Evolutionary conservation across 768 basidiomycete genomes (phyloP).

Genomic region (Mycena metata): DNA sequence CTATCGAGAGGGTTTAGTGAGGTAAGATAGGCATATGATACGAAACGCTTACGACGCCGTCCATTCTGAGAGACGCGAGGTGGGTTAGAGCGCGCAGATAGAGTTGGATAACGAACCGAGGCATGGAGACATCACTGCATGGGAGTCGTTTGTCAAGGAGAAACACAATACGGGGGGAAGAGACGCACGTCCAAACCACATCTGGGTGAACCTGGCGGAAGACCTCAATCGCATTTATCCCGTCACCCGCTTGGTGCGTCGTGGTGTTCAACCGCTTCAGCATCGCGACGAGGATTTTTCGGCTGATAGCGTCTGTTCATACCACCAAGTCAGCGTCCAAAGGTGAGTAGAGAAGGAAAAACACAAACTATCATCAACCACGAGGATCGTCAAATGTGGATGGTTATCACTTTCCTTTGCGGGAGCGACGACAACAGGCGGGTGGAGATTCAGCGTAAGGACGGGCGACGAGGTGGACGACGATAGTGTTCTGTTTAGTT

Average conservation of each 20-base stretch:
- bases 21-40: neutral
- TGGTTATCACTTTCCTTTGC: neutral
- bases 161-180: neutral
- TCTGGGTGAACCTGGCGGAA: conserved; percentile 27
- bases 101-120: conserved; percentile 20
- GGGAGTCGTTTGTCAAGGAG: neutral
- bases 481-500: too few relatives aligned
- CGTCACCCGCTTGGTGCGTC: conserved; percentile 30
- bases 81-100: too few relatives aligned
- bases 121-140: conserved; percentile 32
- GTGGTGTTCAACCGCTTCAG: conserved; percentile 24
- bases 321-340: neutral
- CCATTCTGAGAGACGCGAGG: conserved; percentile 17
- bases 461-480: too few relatives aligned
- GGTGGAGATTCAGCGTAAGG: too few relatives aligned
- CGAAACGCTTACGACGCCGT: conserved; percentile 26
- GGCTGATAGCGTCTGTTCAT: conserved; percentile 29
- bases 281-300: conserved; percentile 32
- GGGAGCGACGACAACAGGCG: too few relatives aligned
- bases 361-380: conserved; percentile 34
- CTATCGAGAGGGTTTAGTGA: conserved; percentile 1
- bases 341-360: neutral
- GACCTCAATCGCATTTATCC: conserved; percentile 24
- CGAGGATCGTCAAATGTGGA: conserved; percentile 27
- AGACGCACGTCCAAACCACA: conserved; percentile 33